Base-by-base conservation (phyloP, 2,329 filamentous ascomycete species). In the Phialocephala sp. region DNA sequence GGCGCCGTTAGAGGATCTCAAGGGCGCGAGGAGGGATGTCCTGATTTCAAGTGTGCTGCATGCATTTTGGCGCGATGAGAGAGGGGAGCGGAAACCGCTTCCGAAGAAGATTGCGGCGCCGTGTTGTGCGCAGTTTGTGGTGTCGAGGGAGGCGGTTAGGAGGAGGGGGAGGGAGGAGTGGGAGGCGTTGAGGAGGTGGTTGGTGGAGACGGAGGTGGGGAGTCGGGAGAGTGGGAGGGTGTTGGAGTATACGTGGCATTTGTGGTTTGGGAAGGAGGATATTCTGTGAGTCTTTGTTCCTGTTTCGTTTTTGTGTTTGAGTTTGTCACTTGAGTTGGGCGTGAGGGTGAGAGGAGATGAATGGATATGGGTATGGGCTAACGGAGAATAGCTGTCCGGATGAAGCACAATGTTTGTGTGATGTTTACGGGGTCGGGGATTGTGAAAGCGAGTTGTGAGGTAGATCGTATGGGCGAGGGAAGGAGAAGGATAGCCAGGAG, bases 91-190 rank as follows among this genome's bases (percentile, higher is more conserved):
- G 54, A 20, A 60, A 2, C 72, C 75, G 4, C 78, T 85, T 2
- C 84, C 85, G 0, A 73, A 78, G 1, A 71, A 80, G 36, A 81
- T 88, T 15, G 85, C 81, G 2, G 82, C 84, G 2, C 80, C 85
- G 9, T 89, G 87, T 74, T 89, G 87, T 76, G 85, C 87, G 37
- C 87, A 90, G 74, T 90, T 90, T 70, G 87, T 83, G 0, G 85
- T 89, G 12, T 84, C 83, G 8, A 78, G 80, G 14, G 80, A 84
- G 18, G 81, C 81, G 56, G 79, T 89, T 22, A 78, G 73, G 6
- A 73, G 77, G 57, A 79, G 85, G 54, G 78, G 83, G 1, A 76
- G 74, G 60, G 79, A 79, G n/a, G 84, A 85, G 60, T 90, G 89
- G 70, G 72, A 83, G 37, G 80, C 80, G 54, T 84, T 84, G 73